Evolutionary conservation across 1,284 basidiomycete genomes (phyloP).

Genomic region (Volvariella volvacea): DNA sequence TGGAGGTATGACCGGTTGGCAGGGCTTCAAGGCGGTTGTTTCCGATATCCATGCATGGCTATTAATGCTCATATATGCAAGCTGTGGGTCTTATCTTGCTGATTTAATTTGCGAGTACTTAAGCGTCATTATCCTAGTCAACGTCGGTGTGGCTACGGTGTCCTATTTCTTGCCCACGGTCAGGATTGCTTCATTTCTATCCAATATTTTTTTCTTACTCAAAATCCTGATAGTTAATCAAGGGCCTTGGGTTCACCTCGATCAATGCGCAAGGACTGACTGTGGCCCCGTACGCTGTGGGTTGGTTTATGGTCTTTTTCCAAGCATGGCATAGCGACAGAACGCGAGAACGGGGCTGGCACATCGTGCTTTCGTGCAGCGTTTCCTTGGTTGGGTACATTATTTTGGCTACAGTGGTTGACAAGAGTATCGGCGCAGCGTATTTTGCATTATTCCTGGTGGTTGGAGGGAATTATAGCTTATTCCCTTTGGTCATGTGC

Average conservation of each 20-base stretch:
- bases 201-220: slow-evolving; percentile 2
- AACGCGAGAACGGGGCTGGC: slow-evolving; percentile 45
- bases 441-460: slow-evolving; percentile 54
- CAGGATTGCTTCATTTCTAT: slow-evolving; percentile 8
- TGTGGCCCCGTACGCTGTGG: slow-evolving; percentile 46
- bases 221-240: slow-evolving; percentile 34
- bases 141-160: slow-evolving; percentile 48
- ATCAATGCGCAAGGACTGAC: slow-evolving; percentile 51
- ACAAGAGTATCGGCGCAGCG: slow-evolving; percentile 42
- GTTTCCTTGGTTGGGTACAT: slow-evolving; percentile 42
- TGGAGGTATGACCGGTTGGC: slow-evolving; percentile 49
- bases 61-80: slow-evolving; percentile 43
- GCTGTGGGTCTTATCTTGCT: slow-evolving; percentile 31
- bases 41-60: slow-evolving; percentile 43
- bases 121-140: slow-evolving; percentile 27
- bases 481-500: slow-evolving; percentile 53
- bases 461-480: slow-evolving; percentile 44
- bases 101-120: not conserved
- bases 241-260: slow-evolving; percentile 43
- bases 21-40: slow-evolving; percentile 44
- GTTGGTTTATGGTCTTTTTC: slow-evolving; percentile 46
- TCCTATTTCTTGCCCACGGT: slow-evolving; percentile 52
- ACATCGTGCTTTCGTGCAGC: slow-evolving; percentile 41
- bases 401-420: slow-evolving; percentile 42
- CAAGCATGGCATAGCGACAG: slow-evolving; percentile 48